A percentile compares a stretch with the other conserved stretches of the same genome.
phyloP scores from a whole-genome alignment of 495 filamentous ascomycete species.

The Letharia columbiana region DNA sequence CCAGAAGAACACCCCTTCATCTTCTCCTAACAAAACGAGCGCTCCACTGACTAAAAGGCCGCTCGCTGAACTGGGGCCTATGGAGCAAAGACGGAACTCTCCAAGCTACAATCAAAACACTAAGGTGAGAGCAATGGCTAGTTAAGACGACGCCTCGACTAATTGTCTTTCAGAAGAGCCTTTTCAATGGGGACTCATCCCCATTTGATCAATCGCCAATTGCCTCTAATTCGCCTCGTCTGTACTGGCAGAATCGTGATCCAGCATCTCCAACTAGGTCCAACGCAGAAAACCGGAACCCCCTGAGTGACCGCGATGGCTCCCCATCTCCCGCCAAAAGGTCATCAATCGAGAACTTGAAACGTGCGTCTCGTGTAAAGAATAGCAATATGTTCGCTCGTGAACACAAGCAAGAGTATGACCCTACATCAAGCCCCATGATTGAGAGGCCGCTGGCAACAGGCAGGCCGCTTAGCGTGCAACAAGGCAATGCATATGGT shows the following conservation, averaged over 20 bases:
- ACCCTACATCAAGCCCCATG: constrained; percentile 64
- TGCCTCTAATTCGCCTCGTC: constrained; percentile 58
- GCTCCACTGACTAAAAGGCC: constrained; percentile 39
- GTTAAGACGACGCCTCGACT: constrained; percentile 16
- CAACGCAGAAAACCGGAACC: constrained; percentile 56
- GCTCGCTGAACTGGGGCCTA: constrained; percentile 48
- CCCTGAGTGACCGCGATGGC: constrained; percentile 48
- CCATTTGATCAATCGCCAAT: constrained; percentile 70
- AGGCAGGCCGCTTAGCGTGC: constrained; percentile 46
- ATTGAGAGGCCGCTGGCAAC: constrained; percentile 70
- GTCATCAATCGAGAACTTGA: constrained; percentile 85
- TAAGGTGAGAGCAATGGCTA: constrained; percentile 44
- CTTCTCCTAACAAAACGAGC: constrained; percentile 33
- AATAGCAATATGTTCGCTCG: constrained; percentile 93
- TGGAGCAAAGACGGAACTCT: constrained; percentile 58
- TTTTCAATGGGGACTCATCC: constrained; percentile 58
- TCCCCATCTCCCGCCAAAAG: constrained; percentile 64
- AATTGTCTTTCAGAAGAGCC: constrained; percentile 22
- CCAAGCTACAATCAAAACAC: constrained; percentile 62
- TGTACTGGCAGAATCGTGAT: constrained; percentile 80
- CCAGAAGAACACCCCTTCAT: constrained; percentile 25
- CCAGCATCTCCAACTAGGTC: constrained; percentile 50
- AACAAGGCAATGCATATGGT: constrained; percentile 55
- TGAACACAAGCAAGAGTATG: constrained; percentile 82
- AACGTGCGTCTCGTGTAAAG: constrained; percentile 87